Evolutionary conservation across 2,329 filamentous ascomycete species (phyloP).

Genomic region (Zopfia rhizophila): DNA sequence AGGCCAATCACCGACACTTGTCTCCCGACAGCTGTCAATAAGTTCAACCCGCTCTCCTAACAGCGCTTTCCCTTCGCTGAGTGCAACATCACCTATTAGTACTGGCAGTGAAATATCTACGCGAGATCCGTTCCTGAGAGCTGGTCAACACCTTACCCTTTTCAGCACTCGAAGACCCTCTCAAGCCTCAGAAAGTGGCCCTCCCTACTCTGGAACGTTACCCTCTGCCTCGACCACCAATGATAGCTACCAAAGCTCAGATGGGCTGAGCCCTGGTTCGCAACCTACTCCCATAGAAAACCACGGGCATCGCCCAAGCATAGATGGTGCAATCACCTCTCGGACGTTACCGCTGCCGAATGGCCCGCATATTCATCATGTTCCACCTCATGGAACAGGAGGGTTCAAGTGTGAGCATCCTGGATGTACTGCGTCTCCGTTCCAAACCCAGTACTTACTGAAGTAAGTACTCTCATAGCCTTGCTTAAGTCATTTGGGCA

Average conservation of each 20-base stretch:
- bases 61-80: conserved; percentile 41
- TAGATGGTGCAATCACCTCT: conserved; percentile 40
- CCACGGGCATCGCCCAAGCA: conserved; percentile 40
- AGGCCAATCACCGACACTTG: conserved; percentile 47
- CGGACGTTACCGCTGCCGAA: conserved; percentile 45
- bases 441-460: conserved; percentile 80
- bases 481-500: not conserved
- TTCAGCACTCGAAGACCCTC: conserved; percentile 47
- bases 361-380: conserved; percentile 40
- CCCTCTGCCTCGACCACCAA: conserved; percentile 41
- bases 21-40: conserved; percentile 44
- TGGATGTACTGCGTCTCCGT: conserved; percentile 77
- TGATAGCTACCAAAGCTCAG: conserved; percentile 49
- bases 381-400: conserved; percentile 36
- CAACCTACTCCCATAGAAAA: conserved; percentile 41
- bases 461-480: conserved; percentile 63
- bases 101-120: conserved; percentile 38
- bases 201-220: conserved; percentile 43
- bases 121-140: conserved; percentile 44
- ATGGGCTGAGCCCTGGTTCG: conserved; percentile 46
- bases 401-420: conserved; percentile 65
- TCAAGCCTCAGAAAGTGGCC: conserved; percentile 46
- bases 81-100: conserved; percentile 45
- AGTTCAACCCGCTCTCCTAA: conserved; percentile 43
- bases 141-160: conserved; percentile 38